These are phyloP conservation scores for Fonsecaea multimorphosa DNA, from an alignment of 2,329 filamentous ascomycete species.

Conservation along the genomic window DNA sequence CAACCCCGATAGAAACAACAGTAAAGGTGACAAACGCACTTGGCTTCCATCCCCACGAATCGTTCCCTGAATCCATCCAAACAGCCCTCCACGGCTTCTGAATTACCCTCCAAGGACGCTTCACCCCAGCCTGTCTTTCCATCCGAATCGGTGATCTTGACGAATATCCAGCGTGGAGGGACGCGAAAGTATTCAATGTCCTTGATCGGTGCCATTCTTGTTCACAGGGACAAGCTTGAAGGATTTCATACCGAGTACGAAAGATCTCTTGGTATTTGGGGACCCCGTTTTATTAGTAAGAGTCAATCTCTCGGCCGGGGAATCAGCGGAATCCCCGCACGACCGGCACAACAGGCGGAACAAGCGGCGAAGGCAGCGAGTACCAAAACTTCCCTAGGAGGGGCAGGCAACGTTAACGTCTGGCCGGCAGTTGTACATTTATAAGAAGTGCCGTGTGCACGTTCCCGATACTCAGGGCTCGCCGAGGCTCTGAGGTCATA, in stretches of 20 bases:
- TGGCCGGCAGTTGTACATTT: slow-evolving; percentile 14
- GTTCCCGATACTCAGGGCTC: neutral
- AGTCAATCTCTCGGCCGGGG: slow-evolving; percentile 4
- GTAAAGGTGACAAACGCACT: slow-evolving; percentile 14
- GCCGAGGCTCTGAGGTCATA: slow-evolving; percentile 15
- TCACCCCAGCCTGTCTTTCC: slow-evolving; percentile 15
- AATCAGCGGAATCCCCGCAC: slow-evolving; percentile 15
- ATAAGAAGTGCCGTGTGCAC: slow-evolving; percentile 11
- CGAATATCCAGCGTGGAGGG: slow-evolving; percentile 18
- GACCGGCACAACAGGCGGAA: slow-evolving; percentile 10
- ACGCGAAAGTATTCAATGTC: slow-evolving; percentile 20
- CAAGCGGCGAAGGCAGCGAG: neutral
- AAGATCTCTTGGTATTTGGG: slow-evolving; percentile 9
- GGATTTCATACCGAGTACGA: neutral
- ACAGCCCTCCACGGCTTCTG: slow-evolving; percentile 18
- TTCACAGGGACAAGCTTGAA: slow-evolving; percentile 9
- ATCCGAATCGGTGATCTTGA: slow-evolving; percentile 17
- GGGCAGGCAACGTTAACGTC: slow-evolving; percentile 12
- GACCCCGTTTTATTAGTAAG: slow-evolving; percentile 5
- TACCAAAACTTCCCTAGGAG: no score
- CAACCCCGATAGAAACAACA: neutral
- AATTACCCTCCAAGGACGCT: slow-evolving; percentile 16
- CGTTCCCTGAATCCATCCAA: slow-evolving; percentile 20
- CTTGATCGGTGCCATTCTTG: slow-evolving; percentile 15
- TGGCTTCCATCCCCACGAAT: slow-evolving; percentile 16